Conservation (phyloP, 2,329 filamentous ascomycete species). For the Arthroderma sp. region DNA sequence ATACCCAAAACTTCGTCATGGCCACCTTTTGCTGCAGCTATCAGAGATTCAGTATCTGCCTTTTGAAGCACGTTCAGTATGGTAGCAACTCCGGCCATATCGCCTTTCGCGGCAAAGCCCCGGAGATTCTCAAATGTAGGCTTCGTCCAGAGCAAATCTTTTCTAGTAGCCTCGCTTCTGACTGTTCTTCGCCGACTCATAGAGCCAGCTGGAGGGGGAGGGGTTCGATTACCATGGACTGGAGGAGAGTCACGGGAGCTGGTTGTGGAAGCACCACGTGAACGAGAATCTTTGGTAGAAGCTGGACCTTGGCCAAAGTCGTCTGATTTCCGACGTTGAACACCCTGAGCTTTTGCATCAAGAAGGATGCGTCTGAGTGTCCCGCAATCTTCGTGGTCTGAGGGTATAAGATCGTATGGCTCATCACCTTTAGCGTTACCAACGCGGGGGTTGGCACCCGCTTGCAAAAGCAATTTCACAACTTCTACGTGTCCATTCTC, state of each 20-base stretch:
- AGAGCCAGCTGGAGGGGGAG: conserved; percentile 16
- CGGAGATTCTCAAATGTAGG: conserved; percentile 37
- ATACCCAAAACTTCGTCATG: conserved; percentile 80
- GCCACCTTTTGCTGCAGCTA: conserved; percentile 81
- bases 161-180: conserved; percentile 37
- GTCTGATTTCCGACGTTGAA: conserved; percentile 31
- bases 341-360: conserved; percentile 47
- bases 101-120: conserved; percentile 37
- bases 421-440: conserved; percentile 88
- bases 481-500: conserved; percentile 89
- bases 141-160: conserved; percentile 38
- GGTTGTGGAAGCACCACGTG: conserved; percentile 30
- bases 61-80: conserved; percentile 39
- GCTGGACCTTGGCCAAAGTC: conserved; percentile 23
- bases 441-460: conserved; percentile 82
- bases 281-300: conserved; percentile 24
- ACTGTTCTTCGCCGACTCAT: conserved; percentile 32
- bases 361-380: conserved; percentile 61
- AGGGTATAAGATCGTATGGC: conserved; percentile 68
- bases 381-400: conserved; percentile 61
- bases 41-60: conserved; percentile 71
- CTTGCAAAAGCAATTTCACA: conserved; percentile 67
- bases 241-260: conserved; percentile 34
- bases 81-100: conserved; percentile 36
- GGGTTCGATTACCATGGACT: conserved; percentile 26